These are phyloP conservation scores for Diphasiastrum complanatum DNA, from an alignment of 83 land plant genomes.

Conservation along the genomic window DNA sequence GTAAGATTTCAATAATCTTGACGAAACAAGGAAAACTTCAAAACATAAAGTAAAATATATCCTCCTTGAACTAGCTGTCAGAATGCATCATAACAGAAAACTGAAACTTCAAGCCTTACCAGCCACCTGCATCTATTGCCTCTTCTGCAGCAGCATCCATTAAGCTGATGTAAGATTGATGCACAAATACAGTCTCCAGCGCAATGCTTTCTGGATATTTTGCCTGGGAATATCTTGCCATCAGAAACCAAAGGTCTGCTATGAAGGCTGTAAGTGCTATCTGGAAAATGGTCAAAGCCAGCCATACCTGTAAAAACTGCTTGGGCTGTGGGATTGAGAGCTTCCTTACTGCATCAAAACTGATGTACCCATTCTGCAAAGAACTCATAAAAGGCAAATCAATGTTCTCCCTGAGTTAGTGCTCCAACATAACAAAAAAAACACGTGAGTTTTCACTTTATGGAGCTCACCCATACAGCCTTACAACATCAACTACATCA, in stretches of 20 bases:
- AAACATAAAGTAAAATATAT: not conserved
- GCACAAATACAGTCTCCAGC: constrained; percentile 64
- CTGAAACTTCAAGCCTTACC: constrained; percentile 40
- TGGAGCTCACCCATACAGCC: no score
- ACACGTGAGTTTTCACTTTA: not conserved
- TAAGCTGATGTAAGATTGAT: constrained; percentile 73
- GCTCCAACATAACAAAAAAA: not conserved
- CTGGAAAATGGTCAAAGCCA: not conserved
- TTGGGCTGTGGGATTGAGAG: constrained; percentile 85
- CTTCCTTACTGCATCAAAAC: constrained; percentile 74
- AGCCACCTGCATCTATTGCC: constrained; percentile 62
- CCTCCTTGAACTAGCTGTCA: not conserved
- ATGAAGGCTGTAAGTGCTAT: not conserved
- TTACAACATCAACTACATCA: no score
- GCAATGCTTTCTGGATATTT: constrained; percentile 86
- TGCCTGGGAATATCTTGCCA: no score
- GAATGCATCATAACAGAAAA: not conserved
- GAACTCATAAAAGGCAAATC: not conserved
- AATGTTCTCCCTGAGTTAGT: not conserved
- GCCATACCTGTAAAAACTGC: constrained; percentile 86
- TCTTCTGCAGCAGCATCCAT: constrained; percentile 87
- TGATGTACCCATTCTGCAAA: constrained; percentile 77
- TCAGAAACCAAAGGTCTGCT: no score
- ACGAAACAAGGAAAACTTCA: no score
- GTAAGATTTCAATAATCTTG: no score